Conservation (phyloP, 371 early-diverging fungal genomes). For the Haplosporangium sp. region DNA sequence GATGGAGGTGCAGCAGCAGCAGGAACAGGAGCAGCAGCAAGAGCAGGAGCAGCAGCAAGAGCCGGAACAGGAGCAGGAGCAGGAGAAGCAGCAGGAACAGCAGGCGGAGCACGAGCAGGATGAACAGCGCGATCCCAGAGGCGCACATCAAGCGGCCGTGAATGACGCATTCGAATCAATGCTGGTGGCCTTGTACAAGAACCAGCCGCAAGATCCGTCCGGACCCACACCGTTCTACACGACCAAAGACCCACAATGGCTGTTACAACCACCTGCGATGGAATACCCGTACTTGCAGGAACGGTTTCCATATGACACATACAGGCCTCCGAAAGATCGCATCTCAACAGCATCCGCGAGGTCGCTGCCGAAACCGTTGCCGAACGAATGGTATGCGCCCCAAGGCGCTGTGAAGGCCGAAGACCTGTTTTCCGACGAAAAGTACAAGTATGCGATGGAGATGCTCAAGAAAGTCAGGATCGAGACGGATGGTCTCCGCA, state of each 20-base stretch:
- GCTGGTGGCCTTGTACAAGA: not conserved
- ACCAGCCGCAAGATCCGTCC: not conserved
- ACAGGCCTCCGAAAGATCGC: conserved; percentile 4
- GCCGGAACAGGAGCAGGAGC: too few species aligned
- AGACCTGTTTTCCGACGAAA: conserved; percentile 25
- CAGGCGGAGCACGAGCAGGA: too few species aligned
- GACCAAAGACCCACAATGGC: conserved; percentile 2
- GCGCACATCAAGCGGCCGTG: too few species aligned
- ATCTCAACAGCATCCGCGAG: not conserved
- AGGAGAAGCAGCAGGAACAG: too few species aligned
- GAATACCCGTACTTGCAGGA: conserved; percentile 29
- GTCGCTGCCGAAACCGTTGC: not conserved
- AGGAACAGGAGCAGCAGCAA: too few species aligned
- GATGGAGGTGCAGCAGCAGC: too few species aligned
- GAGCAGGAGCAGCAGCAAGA: too few species aligned
- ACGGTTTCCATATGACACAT: conserved; percentile 24
- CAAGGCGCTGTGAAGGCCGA: conserved; percentile 15
- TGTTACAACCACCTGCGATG: conserved; percentile 13
- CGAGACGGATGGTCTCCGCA: conserved; percentile 6
- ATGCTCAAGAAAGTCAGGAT: conserved; percentile 14
- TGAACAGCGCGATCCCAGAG: too few species aligned
- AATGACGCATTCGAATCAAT: too few species aligned
- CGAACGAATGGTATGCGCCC: conserved; percentile 18
- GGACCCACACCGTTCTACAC: not conserved
- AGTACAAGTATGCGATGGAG: conserved; percentile 12